These are phyloP conservation scores for Agastache rugosa DNA, from an alignment of 257 asterid species.

Conservation along the genomic window DNA sequence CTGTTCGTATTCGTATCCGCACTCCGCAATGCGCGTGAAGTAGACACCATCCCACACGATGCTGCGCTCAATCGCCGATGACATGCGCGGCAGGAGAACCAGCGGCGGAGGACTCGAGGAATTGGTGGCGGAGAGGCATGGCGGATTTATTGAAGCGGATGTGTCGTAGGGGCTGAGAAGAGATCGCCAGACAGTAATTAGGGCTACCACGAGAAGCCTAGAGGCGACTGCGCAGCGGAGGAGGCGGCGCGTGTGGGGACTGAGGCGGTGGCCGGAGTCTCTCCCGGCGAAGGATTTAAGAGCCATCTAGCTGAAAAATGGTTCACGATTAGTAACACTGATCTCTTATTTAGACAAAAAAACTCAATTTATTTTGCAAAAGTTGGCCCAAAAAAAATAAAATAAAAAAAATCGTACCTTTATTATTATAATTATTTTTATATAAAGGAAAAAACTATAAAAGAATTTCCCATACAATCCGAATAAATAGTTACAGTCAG, in stretches of 20 bases:
- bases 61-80: slow-evolving; percentile 70
- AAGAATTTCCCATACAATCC: background rate
- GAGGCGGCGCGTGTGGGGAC: slow-evolving; percentile 39
- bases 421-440: no score
- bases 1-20: slow-evolving; percentile 97
- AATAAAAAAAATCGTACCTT: no score
- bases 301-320: slow-evolving; percentile 34
- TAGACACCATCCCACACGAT: slow-evolving; percentile 95
- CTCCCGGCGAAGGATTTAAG: slow-evolving; percentile 29
- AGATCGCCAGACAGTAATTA: slow-evolving; percentile 72
- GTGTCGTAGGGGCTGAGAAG: slow-evolving; percentile 82
- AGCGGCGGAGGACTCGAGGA: slow-evolving; percentile 41
- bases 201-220: slow-evolving; percentile 48
- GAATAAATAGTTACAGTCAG: background rate
- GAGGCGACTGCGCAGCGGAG: slow-evolving; percentile 60
- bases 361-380: background rate
- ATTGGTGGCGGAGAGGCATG: slow-evolving; percentile 57
- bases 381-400: background rate
- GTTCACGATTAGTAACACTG: background rate
- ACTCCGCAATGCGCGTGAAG: slow-evolving; percentile 78
- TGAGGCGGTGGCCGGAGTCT: slow-evolving; percentile 28
- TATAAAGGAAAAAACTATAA: no score
- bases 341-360: background rate
- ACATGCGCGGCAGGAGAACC: slow-evolving; percentile 57
- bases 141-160: slow-evolving; percentile 78